Conservation (phyloP, 495 filamentous ascomycete species). For the Staphylotrichum tortipilum region DNA sequence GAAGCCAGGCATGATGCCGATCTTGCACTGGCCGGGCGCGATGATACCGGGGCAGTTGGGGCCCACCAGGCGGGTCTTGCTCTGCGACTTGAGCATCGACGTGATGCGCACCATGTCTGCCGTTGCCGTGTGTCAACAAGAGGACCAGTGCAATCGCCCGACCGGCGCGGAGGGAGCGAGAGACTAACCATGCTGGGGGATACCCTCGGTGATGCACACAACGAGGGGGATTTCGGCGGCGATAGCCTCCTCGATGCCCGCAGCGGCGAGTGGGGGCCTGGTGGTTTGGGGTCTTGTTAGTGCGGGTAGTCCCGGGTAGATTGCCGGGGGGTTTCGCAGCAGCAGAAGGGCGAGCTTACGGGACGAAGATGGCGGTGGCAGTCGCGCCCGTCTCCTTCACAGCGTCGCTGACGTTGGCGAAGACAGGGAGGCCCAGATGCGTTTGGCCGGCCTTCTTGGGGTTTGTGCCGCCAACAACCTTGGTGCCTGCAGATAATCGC, state of each 20-base stretch:
- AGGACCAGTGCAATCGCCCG: neutral
- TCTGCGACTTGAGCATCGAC: slow-evolving; percentile 93
- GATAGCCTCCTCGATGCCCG: slow-evolving; percentile 95
- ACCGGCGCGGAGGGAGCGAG: no score
- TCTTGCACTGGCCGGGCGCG: slow-evolving; percentile 96
- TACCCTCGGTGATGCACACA: slow-evolving; percentile 98
- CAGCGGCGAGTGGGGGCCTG: slow-evolving; percentile 85
- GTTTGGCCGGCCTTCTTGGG: slow-evolving; percentile 91
- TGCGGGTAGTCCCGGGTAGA: neutral
- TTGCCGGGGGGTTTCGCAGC: no score
- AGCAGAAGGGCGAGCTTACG: slow-evolving; percentile 53
- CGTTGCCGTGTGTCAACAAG: slow-evolving; percentile 10
- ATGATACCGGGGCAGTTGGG: slow-evolving; percentile 99
- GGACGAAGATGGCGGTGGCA: slow-evolving; percentile 94
- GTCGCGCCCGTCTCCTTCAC: slow-evolving; percentile 84
- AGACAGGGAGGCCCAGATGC: slow-evolving; percentile 90
- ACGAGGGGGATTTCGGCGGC: slow-evolving; percentile 83
- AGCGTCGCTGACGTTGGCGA: slow-evolving; percentile 79
- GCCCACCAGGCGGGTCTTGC: slow-evolving; percentile 90
- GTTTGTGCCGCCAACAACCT: slow-evolving; percentile 96
- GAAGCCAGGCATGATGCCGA: slow-evolving; percentile 99
- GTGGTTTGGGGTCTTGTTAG: slow-evolving; percentile 8
- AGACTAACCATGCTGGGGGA: slow-evolving; percentile 81
- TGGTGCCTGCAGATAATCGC: slow-evolving; percentile 57
- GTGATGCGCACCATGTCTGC: slow-evolving; percentile 98